A percentile compares a stretch with the other conserved stretches of the same genome.
phyloP scores from a whole-genome alignment of 78 protist genomes.

The Cavenderia fasciculata region DNA sequence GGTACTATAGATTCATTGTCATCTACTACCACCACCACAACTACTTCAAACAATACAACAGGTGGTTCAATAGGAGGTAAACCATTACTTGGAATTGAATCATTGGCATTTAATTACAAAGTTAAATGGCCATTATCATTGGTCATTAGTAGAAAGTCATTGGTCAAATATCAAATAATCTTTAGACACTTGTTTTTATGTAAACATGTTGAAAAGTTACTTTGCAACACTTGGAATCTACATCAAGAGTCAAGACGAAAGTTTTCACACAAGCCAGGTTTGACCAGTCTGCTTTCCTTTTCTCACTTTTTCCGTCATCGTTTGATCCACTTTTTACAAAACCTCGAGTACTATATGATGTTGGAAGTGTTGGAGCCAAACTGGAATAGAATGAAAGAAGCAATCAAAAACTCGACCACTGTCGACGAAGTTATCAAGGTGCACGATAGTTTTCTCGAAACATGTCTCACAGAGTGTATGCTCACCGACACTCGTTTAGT shows the following conservation, averaged over 20 bases:
- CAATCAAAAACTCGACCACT: conserved; percentile 36
- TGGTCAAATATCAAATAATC: conserved; percentile 90
- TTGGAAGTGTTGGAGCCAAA: conserved; percentile 91
- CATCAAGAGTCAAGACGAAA: conserved; percentile 28
- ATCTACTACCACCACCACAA: neutral
- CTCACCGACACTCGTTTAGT: conserved; percentile 73
- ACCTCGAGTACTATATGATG: conserved; percentile 82
- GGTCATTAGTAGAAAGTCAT: conserved; percentile 66
- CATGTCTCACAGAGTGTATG: conserved; percentile 83
- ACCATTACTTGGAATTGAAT: conserved; percentile 77
- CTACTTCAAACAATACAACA: neutral
- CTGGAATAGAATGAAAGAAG: conserved; percentile 74
- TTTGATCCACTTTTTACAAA: conserved; percentile 90
- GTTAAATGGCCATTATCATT: conserved; percentile 91
- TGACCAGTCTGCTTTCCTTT: conserved; percentile 16
- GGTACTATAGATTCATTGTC: no score
- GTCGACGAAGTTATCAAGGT: conserved; percentile 83
- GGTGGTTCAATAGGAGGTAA: neutral
- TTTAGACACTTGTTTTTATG: conserved; percentile 89
- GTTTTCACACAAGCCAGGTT: neutral
- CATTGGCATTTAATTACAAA: conserved; percentile 82
- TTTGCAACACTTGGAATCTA: conserved; percentile 77
- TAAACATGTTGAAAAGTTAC: conserved; percentile 84
- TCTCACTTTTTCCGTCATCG: conserved; percentile 81
- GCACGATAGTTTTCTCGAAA: conserved; percentile 84